A percentile compares a stretch with the other conserved stretches of the same genome.
Conservation (phyloP, 2,329 filamentous ascomycete genomes). For the Fusarium sp. region DNA sequence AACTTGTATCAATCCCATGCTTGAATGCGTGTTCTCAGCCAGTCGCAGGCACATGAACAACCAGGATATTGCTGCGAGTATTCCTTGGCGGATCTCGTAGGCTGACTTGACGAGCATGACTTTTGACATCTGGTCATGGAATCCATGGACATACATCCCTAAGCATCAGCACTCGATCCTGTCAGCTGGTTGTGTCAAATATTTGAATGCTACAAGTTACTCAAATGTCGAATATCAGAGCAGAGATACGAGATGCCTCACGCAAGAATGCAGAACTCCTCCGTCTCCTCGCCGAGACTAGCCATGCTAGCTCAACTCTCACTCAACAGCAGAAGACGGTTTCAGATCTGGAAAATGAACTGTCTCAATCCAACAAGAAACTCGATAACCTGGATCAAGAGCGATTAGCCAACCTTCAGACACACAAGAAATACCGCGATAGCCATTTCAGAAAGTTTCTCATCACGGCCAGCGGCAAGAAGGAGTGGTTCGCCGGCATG, state of each 20-base stretch:
- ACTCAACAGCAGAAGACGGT: conserved; percentile 58
- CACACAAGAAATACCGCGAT: conserved; percentile 64
- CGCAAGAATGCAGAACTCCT: conserved; percentile 57
- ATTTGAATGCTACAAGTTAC: background rate
- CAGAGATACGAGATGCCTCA: conserved; percentile 53
- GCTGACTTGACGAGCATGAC: background rate
- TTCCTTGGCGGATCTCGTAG: background rate
- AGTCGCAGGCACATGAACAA: background rate
- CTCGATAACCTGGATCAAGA: conserved; percentile 53
- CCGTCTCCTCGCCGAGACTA: conserved; percentile 57
- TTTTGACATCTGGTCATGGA: background rate
- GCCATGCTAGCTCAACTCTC: conserved; percentile 59
- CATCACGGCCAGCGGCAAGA: conserved; percentile 61
- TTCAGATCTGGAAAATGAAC: conserved; percentile 55
- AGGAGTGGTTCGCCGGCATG: conserved; percentile 52
- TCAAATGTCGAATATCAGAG: conserved; percentile 45
- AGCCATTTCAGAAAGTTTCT: conserved; percentile 62
- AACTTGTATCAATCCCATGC: background rate
- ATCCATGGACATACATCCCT: background rate
- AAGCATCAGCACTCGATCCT: background rate
- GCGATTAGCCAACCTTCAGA: conserved; percentile 59
- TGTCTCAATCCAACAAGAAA: conserved; percentile 48
- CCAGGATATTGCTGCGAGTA: background rate
- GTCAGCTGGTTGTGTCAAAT: background rate
- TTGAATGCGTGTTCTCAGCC: background rate